Evolutionary conservation across 192 early-diverging fungal genomes (phyloP).

Genomic region (Mortierella antarctica): DNA sequence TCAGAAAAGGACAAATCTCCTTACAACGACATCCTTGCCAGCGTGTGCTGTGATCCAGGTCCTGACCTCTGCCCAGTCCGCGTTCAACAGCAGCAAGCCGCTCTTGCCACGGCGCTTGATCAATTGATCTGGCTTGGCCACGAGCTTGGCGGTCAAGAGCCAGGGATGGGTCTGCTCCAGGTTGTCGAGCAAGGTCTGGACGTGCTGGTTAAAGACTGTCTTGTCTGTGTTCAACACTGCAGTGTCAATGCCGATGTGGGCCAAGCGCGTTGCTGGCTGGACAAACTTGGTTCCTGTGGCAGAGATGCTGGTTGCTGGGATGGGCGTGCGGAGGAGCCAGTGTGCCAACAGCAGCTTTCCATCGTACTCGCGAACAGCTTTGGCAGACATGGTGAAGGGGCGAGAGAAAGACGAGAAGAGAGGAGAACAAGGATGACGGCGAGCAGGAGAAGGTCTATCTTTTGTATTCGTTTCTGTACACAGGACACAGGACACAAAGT

Average conservation of each 20-base stretch:
- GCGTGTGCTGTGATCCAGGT: conserved; percentile 92
- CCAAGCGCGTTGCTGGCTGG: conserved; percentile 79
- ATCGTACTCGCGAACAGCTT: conserved; percentile 97
- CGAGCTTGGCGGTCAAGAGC: conserved; percentile 84
- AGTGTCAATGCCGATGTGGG: conserved; percentile 80
- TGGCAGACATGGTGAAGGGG: conserved; percentile 77
- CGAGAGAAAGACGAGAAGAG: not conserved
- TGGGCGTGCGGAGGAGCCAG: conserved; percentile 83
- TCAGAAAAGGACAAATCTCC: not conserved
- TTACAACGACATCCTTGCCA: conserved; percentile 85
- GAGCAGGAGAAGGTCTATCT: not conserved
- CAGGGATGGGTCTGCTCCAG: conserved; percentile 87
- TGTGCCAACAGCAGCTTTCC: conserved; percentile 96
- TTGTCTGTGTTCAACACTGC: conserved; percentile 64
- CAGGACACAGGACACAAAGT: not conserved
- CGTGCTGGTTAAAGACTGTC: conserved; percentile 71
- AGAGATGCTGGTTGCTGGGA: conserved; percentile 57
- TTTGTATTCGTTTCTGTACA: not conserved
- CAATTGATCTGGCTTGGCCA: conserved; percentile 98
- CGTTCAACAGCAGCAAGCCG: conserved; percentile 92
- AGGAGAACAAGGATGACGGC: not conserved
- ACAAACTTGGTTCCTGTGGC: conserved; percentile 70
- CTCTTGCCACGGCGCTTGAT: conserved; percentile 99
- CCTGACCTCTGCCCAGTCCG: conserved; percentile 88
- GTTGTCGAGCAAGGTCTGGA: conserved; percentile 64